A percentile compares a stretch with the other conserved stretches of the same genome.
Evolutionary conservation across 345 rosid species (phyloP).

Genomic region (Turritis glabra): DNA sequence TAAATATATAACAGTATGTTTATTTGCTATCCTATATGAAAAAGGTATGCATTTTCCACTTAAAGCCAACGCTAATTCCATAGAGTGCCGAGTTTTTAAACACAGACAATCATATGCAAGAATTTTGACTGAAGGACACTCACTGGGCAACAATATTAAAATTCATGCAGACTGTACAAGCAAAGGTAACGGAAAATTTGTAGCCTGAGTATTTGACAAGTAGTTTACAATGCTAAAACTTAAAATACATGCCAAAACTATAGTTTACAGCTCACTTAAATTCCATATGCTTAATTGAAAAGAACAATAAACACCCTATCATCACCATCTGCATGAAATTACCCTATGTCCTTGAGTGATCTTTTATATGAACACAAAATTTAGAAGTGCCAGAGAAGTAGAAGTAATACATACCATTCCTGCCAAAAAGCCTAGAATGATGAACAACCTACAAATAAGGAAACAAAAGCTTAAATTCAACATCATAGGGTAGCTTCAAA

Average conservation of each 20-base stretch:
- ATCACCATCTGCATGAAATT: neutral
- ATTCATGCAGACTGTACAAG: neutral
- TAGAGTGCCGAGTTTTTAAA: neutral
- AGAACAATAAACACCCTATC: neutral
- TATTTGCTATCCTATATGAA: neutral
- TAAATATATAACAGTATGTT: neutral
- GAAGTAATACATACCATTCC: constrained; percentile 61
- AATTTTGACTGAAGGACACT: neutral
- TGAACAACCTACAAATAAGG: constrained; percentile 57
- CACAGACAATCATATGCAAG: neutral
- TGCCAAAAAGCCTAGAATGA: constrained; percentile 65
- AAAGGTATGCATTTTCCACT: neutral
- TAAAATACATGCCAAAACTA: neutral
- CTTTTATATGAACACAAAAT: neutral
- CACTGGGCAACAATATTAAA: neutral
- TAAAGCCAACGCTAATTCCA: neutral
- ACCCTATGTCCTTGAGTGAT: constrained; percentile 9
- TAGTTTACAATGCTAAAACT: constrained; percentile 8
- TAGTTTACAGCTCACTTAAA: neutral
- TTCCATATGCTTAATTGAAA: constrained; percentile 7
- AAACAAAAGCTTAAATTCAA: constrained; percentile 3
- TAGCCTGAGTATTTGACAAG: constrained; percentile 1
- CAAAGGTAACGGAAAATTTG: constrained; percentile 4
- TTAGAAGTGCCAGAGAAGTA: neutral
- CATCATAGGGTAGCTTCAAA: neutral